phyloP scores from a whole-genome alignment of 352 stramenopile genomes.

The Thraustochytrium sp. region DNA sequence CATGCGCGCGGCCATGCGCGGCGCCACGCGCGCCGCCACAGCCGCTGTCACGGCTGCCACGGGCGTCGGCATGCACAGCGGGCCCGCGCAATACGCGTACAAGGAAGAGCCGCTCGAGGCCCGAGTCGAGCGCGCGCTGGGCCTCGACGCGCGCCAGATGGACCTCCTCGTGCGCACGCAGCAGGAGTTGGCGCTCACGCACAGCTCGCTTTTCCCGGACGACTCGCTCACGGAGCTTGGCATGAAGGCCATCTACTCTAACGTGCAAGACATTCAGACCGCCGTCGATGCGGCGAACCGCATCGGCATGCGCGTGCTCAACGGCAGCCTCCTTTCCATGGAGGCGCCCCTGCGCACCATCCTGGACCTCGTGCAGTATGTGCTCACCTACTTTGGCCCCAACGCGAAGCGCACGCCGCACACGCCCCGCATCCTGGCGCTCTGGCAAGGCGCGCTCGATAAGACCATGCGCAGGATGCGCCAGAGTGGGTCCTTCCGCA shows the following conservation, averaged over 20 bases:
- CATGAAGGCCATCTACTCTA: constrained; percentile 20
- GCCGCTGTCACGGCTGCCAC: not conserved
- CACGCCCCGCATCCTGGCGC: not conserved
- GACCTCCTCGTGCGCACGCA: constrained; percentile 31
- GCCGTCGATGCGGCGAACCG: not conserved
- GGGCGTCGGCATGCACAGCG: not conserved
- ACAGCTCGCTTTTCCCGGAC: constrained; percentile 11
- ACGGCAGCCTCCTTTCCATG: not conserved
- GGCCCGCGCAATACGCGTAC: not conserved
- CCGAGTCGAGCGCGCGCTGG: not conserved
- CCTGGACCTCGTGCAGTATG: constrained; percentile 14
- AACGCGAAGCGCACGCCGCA: not conserved
- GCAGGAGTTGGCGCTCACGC: constrained; percentile 15
- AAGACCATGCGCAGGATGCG: not conserved
- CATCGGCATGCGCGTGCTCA: constrained; percentile 6
- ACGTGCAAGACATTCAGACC: not conserved
- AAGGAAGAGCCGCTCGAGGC: constrained; percentile 5
- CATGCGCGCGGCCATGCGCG: not conserved
- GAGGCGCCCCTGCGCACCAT: not conserved
- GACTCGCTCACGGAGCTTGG: constrained; percentile 24
- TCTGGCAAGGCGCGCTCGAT: constrained; percentile 33
- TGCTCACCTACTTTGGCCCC: constrained; percentile 37
- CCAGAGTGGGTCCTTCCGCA: not conserved
- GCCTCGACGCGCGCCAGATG: constrained; percentile 4
- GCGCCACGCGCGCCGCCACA: not conserved